Conservation (phyloP, 805 yeast species). For the Kluyveromyces nonfermentans region DNA sequence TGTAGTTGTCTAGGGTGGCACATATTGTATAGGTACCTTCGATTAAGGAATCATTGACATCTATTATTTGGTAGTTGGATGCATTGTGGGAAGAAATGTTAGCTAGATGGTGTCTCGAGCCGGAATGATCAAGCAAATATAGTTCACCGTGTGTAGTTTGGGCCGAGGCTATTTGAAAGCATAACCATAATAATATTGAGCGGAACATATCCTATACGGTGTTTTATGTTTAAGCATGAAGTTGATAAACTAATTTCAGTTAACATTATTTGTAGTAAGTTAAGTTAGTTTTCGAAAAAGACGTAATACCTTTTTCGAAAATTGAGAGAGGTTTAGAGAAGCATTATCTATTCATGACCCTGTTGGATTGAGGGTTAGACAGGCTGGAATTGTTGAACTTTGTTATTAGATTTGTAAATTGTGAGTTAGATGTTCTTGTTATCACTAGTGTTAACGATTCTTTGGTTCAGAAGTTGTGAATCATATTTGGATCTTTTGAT, state of each 20-base stretch:
- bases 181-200: not conserved
- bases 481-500: not conserved
- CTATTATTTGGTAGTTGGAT: constrained; percentile 1
- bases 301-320: not conserved
- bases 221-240: not conserved
- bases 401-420: too few species aligned
- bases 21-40: constrained; percentile 17
- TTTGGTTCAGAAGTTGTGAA: not conserved
- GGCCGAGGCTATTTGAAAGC: not conserved
- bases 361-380: not conserved
- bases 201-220: not conserved
- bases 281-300: too few species aligned
- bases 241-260: too few species aligned
- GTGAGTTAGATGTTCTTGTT: not conserved
- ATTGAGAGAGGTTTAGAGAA: not conserved
- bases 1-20: constrained; percentile 9
- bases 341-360: not conserved
- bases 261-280: too few species aligned
- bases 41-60: constrained; percentile 3
- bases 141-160: not conserved
- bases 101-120: constrained; percentile 17
- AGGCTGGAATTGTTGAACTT: not conserved
- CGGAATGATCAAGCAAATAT: constrained; percentile 12
- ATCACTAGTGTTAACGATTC: not conserved
- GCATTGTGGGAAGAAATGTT: constrained; percentile 13